Base-by-base conservation (phyloP, 345 rosid species). In the Eucalyptus camaldulensis region DNA sequence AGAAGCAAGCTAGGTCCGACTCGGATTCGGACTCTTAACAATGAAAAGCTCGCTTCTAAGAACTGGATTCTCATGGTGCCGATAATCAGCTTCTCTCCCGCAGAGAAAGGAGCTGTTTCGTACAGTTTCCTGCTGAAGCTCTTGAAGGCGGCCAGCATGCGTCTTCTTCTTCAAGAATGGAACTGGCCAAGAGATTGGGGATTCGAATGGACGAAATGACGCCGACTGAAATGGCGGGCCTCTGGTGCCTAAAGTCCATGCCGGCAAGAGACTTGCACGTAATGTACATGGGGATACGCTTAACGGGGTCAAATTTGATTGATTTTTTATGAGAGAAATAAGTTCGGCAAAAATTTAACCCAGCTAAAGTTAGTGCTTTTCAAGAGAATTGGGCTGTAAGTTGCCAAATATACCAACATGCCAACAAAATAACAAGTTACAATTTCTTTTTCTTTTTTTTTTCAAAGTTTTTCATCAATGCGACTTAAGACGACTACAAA, bases 151-250 rank as follows among this genome's bases (percentile, higher is more conserved):
- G 91, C 95, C n/a, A 95, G 94, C 89, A 92, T 49, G 96, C 96
- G 6, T 94, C 96, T 15, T 89, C 95, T 1, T 92, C 98, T 81
- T 95, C 99, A 2, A 96, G 94, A 89, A 92, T 92, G 93, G 99
- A 97, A 90, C 62, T 97, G 91, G 97, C 98, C 0, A 93, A 97
- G 90, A 93, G 98, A 86, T 92, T 95, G 10, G 97, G 94, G 45
- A 95, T 96, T 89, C 99, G 96, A 86, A 90, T 96, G 87, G 97
- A 95, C 88, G 98, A 97, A 88, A 99, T 98, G 88, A 93, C 93
- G 44, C 95, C 95, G n/a, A 93, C 89, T 50, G 99, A 62, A 62
- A 62, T 29, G 72, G 33, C 72, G 5, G 72, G 33, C 9, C 33
- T 29, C 13, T 4, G 37, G 72, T 62, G 72, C 72, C 72, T 62